Percentiles rank a stretch among this genome's conserved stretches.
phyloP scores from a whole-genome alignment of 2,329 filamentous ascomycete species.

The Colletotrichum siamense region DNA sequence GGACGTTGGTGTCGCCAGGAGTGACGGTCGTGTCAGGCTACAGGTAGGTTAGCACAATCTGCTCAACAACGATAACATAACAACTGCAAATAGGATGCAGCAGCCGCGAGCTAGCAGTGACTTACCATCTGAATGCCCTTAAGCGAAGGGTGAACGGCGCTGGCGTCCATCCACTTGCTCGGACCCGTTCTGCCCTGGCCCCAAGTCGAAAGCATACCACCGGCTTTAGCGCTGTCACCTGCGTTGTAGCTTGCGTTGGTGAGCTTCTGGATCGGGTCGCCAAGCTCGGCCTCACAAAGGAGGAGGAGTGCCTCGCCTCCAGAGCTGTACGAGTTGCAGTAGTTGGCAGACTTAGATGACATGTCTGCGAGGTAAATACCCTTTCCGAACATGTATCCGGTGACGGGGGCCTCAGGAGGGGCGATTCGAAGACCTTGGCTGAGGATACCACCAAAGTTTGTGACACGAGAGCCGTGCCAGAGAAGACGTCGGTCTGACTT shows the following conservation, averaged over 20 bases:
- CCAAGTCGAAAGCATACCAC: slow-evolving; percentile 71
- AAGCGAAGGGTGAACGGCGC: slow-evolving; percentile 66
- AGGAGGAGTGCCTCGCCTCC: slow-evolving; percentile 76
- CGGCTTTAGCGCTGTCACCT: slow-evolving; percentile 63
- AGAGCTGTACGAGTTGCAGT: slow-evolving; percentile 70
- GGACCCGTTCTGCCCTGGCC: slow-evolving; percentile 73
- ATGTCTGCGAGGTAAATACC: slow-evolving; percentile 90
- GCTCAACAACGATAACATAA: fast-evolving
- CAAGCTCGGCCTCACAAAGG: slow-evolving; percentile 81
- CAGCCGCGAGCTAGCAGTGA: not conserved
- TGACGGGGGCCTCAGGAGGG: slow-evolving; percentile 79
- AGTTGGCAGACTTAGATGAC: slow-evolving; percentile 81
- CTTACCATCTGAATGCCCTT: slow-evolving; percentile 74
- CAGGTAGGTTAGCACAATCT: slow-evolving; percentile 2
- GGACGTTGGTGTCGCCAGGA: slow-evolving; percentile 54
- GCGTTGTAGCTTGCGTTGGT: slow-evolving; percentile 64
- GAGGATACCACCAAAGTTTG: slow-evolving; percentile 88
- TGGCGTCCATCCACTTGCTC: slow-evolving; percentile 76
- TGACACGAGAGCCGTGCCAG: slow-evolving; percentile 86
- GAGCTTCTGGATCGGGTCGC: slow-evolving; percentile 74
- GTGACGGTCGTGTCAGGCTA: slow-evolving; percentile 54
- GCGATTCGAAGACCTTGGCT: slow-evolving; percentile 90
- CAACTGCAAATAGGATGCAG: not conserved
- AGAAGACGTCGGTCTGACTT: slow-evolving; percentile 76
- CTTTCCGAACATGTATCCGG: slow-evolving; percentile 89